Evolutionary conservation across 768 basidiomycete genomes (phyloP).

Genomic region (Exidia glandulosa): DNA sequence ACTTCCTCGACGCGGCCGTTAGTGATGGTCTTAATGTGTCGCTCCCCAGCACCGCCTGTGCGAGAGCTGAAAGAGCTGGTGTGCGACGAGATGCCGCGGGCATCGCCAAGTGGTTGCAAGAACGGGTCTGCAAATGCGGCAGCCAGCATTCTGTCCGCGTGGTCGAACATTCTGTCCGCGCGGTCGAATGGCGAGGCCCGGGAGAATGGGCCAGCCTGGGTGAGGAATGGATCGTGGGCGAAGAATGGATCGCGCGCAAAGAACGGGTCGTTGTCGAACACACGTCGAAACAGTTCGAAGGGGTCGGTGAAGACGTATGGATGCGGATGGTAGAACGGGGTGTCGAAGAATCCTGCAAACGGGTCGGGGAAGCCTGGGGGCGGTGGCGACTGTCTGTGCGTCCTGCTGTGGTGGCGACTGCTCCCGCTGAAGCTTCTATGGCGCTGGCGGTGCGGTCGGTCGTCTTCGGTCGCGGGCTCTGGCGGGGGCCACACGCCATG

Average conservation of each 20-base stretch:
- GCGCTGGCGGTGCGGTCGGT: not conserved
- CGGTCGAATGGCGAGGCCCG: not conserved
- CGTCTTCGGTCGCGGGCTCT: not conserved
- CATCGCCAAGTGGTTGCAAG: no score
- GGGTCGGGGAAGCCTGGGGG: not conserved
- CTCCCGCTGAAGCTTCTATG: not conserved
- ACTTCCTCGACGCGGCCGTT: not conserved
- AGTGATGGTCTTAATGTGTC: not conserved
- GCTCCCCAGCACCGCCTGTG: no score
- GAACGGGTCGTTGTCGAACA: slow-evolving; percentile 4
- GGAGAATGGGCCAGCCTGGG: no score
- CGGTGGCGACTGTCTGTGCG: not conserved
- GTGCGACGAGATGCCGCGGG: no score
- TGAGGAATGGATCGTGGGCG: slow-evolving; percentile 24
- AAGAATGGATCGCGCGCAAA: slow-evolving; percentile 1
- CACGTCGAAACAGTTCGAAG: slow-evolving; percentile 56
- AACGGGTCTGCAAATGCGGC: not conserved
- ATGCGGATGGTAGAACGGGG: slow-evolving; percentile 12
- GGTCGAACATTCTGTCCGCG: not conserved
- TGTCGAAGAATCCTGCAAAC: slow-evolving; percentile 23
- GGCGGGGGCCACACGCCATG: slow-evolving; percentile 70
- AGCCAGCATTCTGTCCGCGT: not conserved
- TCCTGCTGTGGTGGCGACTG: slow-evolving; percentile 11
- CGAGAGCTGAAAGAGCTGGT: no score
- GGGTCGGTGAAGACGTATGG: slow-evolving; percentile 50